phyloP scores from a whole-genome alignment of 352 stramenopile genomes.

The Thalassiosira livingstoniorum region DNA sequence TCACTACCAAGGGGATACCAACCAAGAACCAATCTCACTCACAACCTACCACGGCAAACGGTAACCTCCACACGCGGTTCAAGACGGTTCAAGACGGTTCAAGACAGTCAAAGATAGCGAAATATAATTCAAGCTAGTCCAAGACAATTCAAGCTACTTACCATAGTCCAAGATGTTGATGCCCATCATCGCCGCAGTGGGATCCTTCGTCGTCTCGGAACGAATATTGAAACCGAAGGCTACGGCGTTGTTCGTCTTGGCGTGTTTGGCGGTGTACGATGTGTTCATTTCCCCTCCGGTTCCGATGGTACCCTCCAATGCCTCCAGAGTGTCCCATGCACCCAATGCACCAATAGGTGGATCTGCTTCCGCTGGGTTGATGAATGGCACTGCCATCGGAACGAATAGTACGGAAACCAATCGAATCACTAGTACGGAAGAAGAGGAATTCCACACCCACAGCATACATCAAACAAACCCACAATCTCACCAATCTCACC shows the following conservation, averaged over 20 bases:
- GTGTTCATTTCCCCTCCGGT: constrained; percentile 52
- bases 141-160: not conserved
- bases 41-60: too few species aligned
- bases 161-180: constrained; percentile 70
- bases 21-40: too few species aligned
- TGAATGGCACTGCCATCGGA: not conserved
- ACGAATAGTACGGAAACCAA: not conserved
- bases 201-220: constrained; percentile 66
- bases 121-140: not conserved
- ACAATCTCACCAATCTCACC: constrained; percentile 11
- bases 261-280: constrained; percentile 57
- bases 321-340: not conserved
- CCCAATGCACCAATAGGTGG: not conserved
- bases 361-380: not conserved
- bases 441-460: not conserved
- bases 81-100: too few species aligned
- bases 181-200: constrained; percentile 61
- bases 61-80: too few species aligned
- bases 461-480: too few species aligned
- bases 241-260: constrained; percentile 50
- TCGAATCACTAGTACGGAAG: not conserved
- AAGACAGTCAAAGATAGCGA: too few species aligned
- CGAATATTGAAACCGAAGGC: constrained; percentile 65
- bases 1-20: too few species aligned
- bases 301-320: not conserved